These are phyloP conservation scores for Pouteria campechiana DNA, from an alignment of 179 eudicot species.

Conservation along the genomic window DNA sequence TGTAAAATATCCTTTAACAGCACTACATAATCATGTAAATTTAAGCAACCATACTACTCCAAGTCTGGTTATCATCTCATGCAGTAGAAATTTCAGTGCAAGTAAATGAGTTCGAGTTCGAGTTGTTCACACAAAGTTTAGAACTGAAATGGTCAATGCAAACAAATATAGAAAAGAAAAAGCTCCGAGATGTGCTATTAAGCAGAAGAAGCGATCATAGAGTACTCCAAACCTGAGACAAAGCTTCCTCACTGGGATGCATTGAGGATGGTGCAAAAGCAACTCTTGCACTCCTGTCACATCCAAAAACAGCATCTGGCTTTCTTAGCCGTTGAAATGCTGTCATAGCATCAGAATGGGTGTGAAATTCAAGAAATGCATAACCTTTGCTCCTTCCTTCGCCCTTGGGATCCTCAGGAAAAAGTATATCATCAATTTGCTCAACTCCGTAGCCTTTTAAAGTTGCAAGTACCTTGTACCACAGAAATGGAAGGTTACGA, in stretches of 20 bases:
- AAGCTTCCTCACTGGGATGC: slow-evolving; percentile 8
- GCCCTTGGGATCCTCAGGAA: background rate
- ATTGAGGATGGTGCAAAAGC: slow-evolving; percentile 12
- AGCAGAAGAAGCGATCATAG: no score
- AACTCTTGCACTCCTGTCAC: slow-evolving; percentile 7
- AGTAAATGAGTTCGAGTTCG: background rate
- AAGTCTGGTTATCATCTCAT: no score
- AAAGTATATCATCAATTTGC: background rate
- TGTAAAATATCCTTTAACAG: no score
- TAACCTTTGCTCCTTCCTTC: slow-evolving; percentile 1
- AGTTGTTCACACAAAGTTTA: no score
- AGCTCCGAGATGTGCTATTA: no score
- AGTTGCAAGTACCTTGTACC: background rate
- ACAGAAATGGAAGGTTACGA: no score
- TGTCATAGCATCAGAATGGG: background rate
- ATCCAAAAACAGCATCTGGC: background rate
- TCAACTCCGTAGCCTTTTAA: background rate
- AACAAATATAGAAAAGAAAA: no score
- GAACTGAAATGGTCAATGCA: no score
- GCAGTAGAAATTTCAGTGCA: no score
- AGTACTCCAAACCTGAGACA: slow-evolving; percentile 14
- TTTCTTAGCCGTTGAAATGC: background rate
- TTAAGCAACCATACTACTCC: no score
- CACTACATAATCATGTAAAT: no score
- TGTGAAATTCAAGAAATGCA: background rate